Base-by-base conservation (phyloP, 208 protist genomes). In the Leishmania mexicana region DNA sequence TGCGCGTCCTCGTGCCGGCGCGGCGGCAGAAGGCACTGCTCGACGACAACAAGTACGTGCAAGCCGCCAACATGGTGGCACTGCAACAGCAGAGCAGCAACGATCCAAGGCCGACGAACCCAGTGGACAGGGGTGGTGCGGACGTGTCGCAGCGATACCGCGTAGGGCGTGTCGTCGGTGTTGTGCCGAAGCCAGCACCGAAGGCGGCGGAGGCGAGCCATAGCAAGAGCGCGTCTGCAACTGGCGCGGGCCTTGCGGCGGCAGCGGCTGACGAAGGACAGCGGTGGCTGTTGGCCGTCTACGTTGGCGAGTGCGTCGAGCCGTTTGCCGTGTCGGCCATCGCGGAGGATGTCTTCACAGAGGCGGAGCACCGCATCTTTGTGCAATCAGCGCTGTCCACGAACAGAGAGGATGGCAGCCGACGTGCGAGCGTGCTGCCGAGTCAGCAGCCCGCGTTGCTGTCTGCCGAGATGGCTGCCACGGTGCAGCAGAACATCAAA, bases 271-370 rank as follows among this genome's bases (percentile, higher is more conserved):
- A 83, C 8, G 75, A 78, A 67, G 77, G 85, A 5, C 85, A 85
- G 24, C 83, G 82, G 13, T 95, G 92, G 92, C 70, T 95, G 40
- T 70, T 95, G 19, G 90, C 86, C 35, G 86, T 94, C n/a, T 88
- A 94, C 84, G 78, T 95, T 38, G 93, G 91, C 70, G 92, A 95
- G 64, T 86, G 81, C n/a, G 86, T 89, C 17, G 90, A 94, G 60
- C 84, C 90, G 7, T 81, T 94, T 45, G 71, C 80, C 17, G 71
- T 91, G 49, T 87, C 89, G 54, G 83, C 81, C 75, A 58, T 96
- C 74, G 88, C 84, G 53, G 88, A 93, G 72, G 90, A 93, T 15
- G 71, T 76, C 58, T 90, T 94, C 71, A 89, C 86, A 0, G 87
- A 85, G 24, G 81, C 77, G 42, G 91, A 96, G 84, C 90, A 95